Percentiles rank a stretch among this genome's conserved stretches.
These are phyloP conservation scores for Taphrina betulina DNA, from an alignment of 1,139 yeast genomes.

Conservation along the genomic window DNA sequence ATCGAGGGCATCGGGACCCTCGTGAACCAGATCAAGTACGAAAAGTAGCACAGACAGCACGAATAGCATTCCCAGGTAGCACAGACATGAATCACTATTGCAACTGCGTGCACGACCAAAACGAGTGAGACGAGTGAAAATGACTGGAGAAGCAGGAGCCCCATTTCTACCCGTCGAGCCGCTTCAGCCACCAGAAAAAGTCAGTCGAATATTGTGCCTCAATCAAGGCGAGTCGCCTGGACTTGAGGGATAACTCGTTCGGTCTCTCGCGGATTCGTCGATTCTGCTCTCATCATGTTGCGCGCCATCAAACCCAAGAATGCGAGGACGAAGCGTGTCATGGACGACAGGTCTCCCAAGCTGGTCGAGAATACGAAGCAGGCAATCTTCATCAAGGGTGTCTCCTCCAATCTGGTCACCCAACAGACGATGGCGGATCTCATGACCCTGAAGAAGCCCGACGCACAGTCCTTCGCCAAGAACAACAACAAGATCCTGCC, in stretches of 20 bases:
- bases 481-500: slow-evolving; percentile 90
- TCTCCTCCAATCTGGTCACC: slow-evolving; percentile 70
- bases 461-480: slow-evolving; percentile 77
- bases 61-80: too few relatives aligned
- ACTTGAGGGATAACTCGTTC: too few relatives aligned
- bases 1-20: slow-evolving; percentile 13
- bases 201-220: too few relatives aligned
- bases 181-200: too few relatives aligned
- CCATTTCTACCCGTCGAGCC: too few relatives aligned
- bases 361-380: slow-evolving; percentile 83
- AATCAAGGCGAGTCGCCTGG: too few relatives aligned
- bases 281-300: too few relatives aligned
- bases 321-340: slow-evolving; percentile 93
- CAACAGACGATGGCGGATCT: slow-evolving; percentile 91
- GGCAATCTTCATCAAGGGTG: slow-evolving; percentile 89
- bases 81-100: not conserved
- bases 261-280: too few relatives aligned
- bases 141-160: not conserved
- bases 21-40: slow-evolving; percentile 6
- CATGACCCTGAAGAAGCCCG: slow-evolving; percentile 89
- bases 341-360: slow-evolving; percentile 85
- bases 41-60: too few relatives aligned
- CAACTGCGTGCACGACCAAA: not conserved
- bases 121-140: not conserved
- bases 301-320: slow-evolving; percentile 66